A percentile compares a stretch with the other conserved stretches of the same genome.
Evolutionary conservation across 139 green algal species (phyloP).

Genomic region (Coelastrella sp.): DNA sequence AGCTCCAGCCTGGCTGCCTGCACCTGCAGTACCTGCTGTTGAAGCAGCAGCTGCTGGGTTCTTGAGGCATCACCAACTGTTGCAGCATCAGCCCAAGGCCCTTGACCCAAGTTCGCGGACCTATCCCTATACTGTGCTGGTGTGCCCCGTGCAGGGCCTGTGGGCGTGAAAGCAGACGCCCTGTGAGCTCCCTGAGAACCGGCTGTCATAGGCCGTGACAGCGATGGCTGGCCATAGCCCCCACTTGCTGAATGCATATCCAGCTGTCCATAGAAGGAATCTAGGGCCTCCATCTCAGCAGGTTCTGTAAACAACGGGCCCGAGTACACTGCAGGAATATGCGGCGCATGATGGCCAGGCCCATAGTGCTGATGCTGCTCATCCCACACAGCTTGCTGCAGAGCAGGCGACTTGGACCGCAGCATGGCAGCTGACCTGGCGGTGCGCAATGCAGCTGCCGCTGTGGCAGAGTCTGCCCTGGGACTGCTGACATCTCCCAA

Average conservation of each 20-base stretch:
- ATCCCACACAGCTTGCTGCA: background rate
- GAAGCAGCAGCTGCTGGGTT: conserved; percentile 16
- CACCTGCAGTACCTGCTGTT: conserved; percentile 29
- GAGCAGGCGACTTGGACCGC: background rate
- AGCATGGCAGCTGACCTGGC: background rate
- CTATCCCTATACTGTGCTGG: background rate
- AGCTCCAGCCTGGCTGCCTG: background rate
- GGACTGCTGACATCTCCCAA: background rate
- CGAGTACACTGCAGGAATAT: background rate
- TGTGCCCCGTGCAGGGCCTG: background rate
- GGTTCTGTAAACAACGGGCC: background rate
- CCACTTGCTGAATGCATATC: background rate
- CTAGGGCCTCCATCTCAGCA: background rate
- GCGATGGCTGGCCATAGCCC: background rate
- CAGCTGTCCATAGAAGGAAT: background rate
- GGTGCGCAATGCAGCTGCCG: background rate
- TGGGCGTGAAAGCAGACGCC: background rate
- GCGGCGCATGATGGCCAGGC: background rate
- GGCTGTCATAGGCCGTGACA: background rate
- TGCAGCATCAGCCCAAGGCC: background rate
- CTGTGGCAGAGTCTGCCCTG: background rate
- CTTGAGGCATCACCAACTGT: background rate
- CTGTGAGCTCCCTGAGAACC: background rate
- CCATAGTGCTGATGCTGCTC: conserved; percentile 15
- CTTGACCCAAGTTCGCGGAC: conserved; percentile 7